Conservation (phyloP, 1,284 basidiomycete genomes). For the Ceratobasidium sp. region DNA sequence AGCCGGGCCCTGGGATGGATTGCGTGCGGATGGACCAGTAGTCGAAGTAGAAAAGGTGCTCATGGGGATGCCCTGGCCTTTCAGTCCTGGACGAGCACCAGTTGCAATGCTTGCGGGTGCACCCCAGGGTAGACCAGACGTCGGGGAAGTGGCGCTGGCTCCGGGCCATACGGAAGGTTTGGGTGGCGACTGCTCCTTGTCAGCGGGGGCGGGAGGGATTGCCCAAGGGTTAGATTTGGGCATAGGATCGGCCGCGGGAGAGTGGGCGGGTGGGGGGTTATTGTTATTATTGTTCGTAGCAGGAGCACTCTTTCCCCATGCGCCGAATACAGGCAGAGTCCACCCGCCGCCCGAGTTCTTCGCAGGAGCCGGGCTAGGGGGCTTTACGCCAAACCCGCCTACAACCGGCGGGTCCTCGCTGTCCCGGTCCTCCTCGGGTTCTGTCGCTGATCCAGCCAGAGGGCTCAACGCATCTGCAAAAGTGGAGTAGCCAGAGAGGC, state of each 20-base stretch:
- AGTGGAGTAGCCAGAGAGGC: constrained; percentile 40
- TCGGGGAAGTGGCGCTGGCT: constrained; percentile 14
- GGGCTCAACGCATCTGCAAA: constrained; percentile 43
- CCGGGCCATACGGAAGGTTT: neutral
- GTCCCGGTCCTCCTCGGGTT: constrained; percentile 14
- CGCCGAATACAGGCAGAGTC: constrained; percentile 6
- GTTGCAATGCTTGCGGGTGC: constrained; percentile 17
- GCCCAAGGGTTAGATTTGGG: constrained; percentile 27
- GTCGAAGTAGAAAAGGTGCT: constrained; percentile 5
- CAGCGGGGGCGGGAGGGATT: neutral
- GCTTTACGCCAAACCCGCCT: constrained; percentile 22
- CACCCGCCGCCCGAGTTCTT: constrained; percentile 20
- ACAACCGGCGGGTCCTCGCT: constrained; percentile 14
- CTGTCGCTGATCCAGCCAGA: constrained; percentile 18
- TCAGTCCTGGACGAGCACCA: constrained; percentile 17
- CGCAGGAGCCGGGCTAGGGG: neutral
- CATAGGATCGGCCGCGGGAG: neutral
- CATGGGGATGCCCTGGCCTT: neutral
- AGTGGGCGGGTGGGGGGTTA: neutral
- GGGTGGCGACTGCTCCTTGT: neutral
- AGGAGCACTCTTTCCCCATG: constrained; percentile 26
- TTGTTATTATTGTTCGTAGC: neutral
- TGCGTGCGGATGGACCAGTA: neutral
- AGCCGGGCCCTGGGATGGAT: neutral
- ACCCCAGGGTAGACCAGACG: constrained; percentile 21